Base-by-base conservation (phyloP, 2,329 filamentous ascomycete genomes). In the Alternaria sp. region DNA sequence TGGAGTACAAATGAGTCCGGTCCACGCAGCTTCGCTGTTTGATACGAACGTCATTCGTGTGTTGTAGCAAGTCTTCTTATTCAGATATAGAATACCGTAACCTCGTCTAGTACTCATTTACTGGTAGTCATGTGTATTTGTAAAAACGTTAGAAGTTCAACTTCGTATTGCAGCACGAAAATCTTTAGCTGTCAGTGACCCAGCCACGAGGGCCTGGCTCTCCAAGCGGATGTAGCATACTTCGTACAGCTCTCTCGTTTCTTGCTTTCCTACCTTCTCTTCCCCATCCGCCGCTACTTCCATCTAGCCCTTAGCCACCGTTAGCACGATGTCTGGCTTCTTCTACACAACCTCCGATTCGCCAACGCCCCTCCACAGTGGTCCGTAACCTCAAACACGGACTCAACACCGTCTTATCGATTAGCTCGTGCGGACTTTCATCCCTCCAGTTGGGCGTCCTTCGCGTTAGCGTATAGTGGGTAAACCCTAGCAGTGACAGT, bases 401-500 rank as follows among this genome's bases (percentile, higher is more conserved):
- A 26, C 11, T 48, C 44, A 5, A 11, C 14, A 36, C 29, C 33
- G 33, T 48, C 21, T 36, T 36, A 48, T 48, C 44, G 44, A 36
- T 34, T 48, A 36, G 29, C 36, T 21, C 8, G 14, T 4, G 44
- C 21, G 21, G 29, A 34, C 13, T 13, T 36, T 14, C 10, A 24
- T 11, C 37, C 37, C 11, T 40, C 37, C 21, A 7, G 21, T 40
- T 48, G 44, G 44, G 21, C 29, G 24, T 21, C 44, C n/a, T 48
- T 48, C 31, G 44, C 21, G 1, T 24, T 21, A 14, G 24, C 31
- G 31, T 24, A 17, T 14, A 29, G 26, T 39, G 29, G 33, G 13
- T 24, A 39, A 41, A 36, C 17, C 24, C 39, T 10, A 54, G 33
- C 11, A 29, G 51, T 46, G 51, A 41, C 51, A 13, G 33, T 17